Evolutionary conservation across 441 rosid genomes (phyloP), one percentile per base, ranked within the genome.

Genomic region (Cnidoscolus chayamansa): DNA sequence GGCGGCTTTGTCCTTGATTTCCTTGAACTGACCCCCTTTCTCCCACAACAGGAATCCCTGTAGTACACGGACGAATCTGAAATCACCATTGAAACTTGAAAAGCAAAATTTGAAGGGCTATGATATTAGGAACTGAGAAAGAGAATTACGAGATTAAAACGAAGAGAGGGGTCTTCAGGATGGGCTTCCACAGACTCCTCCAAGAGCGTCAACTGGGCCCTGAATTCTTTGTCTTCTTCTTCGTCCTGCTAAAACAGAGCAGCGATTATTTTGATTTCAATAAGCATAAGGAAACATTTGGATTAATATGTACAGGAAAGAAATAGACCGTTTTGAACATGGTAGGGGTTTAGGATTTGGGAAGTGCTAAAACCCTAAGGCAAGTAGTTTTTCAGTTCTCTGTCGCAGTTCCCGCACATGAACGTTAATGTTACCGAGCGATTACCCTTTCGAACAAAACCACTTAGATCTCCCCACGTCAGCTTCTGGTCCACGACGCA

Each of bases 11-110:
- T 86, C 97, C 74, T 77, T 86, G 0, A 77, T 73, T 50, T 73
- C 85, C 48, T 47, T 25, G 54, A 64, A 70, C 16, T 70, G 78
- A 11, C 50, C 80, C 0, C 81, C 85, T 63, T 55, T 84, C 72
- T 87, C 85, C 97, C 96, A 92, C 74, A 94, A 72, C 61, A 77
- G 71, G 66, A 89, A 51, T 3, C 93, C 98, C 99, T 91, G 89
- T 56, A 77, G 45, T 30, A 2, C 9, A 70, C 1, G n/a, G 7
- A 31, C 5, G 50, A 11, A 51, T 43, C 37, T 15, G n/a, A 17
- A 0, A 37, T 49, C 65, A 16, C 51, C 65, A 43, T 0, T 40
- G 40, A 4, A 35, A 35, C 40, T 35, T 31, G 6, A 63, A 69
- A 74, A 57, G 62, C 10, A 25, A 10, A 68, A 10, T 16, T 11